Evolutionary conservation across 2,329 filamentous ascomycete species (phyloP), one percentile per base, ranked within the genome.

Genomic region (Pseudogymnoascus sp.): DNA sequence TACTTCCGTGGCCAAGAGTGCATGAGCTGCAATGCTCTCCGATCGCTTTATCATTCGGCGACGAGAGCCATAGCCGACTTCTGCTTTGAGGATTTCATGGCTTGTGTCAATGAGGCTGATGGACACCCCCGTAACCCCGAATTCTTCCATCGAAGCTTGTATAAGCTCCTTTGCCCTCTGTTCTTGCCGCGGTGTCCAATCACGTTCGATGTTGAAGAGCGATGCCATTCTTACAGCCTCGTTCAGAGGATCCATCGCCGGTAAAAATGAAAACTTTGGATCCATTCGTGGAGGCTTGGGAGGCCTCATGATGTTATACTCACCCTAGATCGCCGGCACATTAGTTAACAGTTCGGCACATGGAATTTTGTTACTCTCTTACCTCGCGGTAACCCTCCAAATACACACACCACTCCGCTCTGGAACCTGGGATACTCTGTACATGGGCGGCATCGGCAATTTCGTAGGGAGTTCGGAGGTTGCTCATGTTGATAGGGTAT

Each of bases 1-100:
- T 1, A 70, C 67, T 39, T 76, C 72, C 12, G 65, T 67, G 1
- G 69, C 68, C 38, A 74, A 63, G n/a, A 76, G 65, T 19, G 70
- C 71, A 65, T 76, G 74, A 7, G 74, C 74, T 12, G 70, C 72
- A 58, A 76, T 68, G 55, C 74, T 76, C 19, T 64, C 65, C 3
- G 63, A 58, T 7, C 74, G 67, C 35, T 67, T 63, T 23, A 74
- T 67, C n/a, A 55, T 61, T 14, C 63, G 45, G 21, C 65, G 63
- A 29, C 26, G 26, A 6, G 4, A 26, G n/a, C 68, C 67, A 55
- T 71, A 71, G 3, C 69, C 72, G 37, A 68, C 62, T 59, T 73
- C 72, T 29, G 68, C 69, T 60, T 71, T 71, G 39, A 75, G 68
- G 5, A 71, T 62, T 58, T 76, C 74, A 23, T 67, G 65, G 1